Base-by-base conservation (phyloP, 75 land plant genomes). In the Cupressus sempervirens region DNA sequence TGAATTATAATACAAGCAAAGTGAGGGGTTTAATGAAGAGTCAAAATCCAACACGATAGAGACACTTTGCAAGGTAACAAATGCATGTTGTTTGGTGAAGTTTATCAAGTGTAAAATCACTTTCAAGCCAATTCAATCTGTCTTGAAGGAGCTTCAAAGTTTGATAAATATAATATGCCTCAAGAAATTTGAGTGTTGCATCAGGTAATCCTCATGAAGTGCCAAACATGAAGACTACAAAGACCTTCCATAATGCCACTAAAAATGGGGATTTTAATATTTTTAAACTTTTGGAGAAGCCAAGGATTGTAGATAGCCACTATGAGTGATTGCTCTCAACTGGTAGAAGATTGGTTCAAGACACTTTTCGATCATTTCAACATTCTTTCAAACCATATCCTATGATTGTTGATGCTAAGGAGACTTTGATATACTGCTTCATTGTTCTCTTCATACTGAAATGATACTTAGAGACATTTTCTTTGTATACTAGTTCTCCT, bases 381-480 rank as follows among this genome's bases (percentile, higher is more conserved):
- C 52, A 84, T 32, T 70, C 89, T 72, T 91, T 73, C 83, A 93
- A 93, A 74, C 89, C 89, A 13, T 88, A 91, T 84, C 92, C 94
- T 11, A 88, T 89, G 81, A 53, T 91, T n/a, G 86, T 84, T 9
- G 95, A 94, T 70, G 97, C 93, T 45, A 92, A 94, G 95, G 95
- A 94, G 20, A 88, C 84, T 76, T 76, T 95, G 85, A 87, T n/a
- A n/a, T n/a, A n/a, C n/a, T n/a, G n/a, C n/a, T n/a, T n/a, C n/a
- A n/a, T n/a, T n/a, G n/a, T n/a, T n/a, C n/a, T n/a, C n/a, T n/a
- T n/a, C n/a, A n/a, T n/a, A n/a, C n/a, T n/a, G n/a, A n/a, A n/a
- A n/a, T n/a, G n/a, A n/a, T n/a, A n/a, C n/a, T n/a, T n/a, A n/a
- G n/a, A n/a, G n/a, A n/a, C n/a, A n/a, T n/a, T n/a, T n/a, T n/a